Percentiles rank a stretch among this genome's conserved stretches.
Conservation (phyloP, 73 alveolate species). For the Tetrahymena malaccensis region DNA sequence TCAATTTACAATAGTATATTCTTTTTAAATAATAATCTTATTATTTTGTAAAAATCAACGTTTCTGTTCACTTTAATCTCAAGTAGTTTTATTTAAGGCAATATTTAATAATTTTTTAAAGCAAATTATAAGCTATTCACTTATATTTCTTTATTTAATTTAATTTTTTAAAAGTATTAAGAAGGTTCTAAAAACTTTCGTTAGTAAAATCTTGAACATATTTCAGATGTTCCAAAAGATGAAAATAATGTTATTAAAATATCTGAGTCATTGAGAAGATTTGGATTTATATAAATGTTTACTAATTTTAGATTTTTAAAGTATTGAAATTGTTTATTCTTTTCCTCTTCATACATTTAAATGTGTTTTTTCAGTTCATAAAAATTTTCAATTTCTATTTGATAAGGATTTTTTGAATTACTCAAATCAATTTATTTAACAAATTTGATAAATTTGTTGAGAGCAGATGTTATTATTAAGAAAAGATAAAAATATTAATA, state of each 20-base stretch:
- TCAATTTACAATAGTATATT: not conserved
- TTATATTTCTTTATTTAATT: not conserved
- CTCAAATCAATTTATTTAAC: not conserved
- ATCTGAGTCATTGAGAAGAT: not conserved
- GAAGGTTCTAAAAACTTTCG: not conserved
- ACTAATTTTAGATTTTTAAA: not conserved
- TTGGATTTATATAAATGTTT: not conserved
- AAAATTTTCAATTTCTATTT: not conserved
- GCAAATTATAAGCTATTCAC: not conserved
- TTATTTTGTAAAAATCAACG: not conserved
- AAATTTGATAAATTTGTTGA: not conserved
- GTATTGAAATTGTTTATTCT: not conserved
- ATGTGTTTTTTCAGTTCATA: too few relatives aligned
- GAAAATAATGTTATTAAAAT: not conserved
- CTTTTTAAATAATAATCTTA: not conserved
- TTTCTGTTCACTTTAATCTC: not conserved
- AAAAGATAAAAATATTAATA: not conserved
- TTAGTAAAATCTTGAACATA: not conserved
- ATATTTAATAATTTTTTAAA: too few relatives aligned
- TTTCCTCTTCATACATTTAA: not conserved
- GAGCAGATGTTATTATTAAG: not conserved
- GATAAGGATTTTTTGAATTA: not conserved
- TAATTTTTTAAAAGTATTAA: too few relatives aligned
- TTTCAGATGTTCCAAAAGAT: not conserved
- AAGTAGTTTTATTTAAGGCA: not conserved